Conservation (phyloP, 257 asterid genomes). For the Solanum neorickii region DNA sequence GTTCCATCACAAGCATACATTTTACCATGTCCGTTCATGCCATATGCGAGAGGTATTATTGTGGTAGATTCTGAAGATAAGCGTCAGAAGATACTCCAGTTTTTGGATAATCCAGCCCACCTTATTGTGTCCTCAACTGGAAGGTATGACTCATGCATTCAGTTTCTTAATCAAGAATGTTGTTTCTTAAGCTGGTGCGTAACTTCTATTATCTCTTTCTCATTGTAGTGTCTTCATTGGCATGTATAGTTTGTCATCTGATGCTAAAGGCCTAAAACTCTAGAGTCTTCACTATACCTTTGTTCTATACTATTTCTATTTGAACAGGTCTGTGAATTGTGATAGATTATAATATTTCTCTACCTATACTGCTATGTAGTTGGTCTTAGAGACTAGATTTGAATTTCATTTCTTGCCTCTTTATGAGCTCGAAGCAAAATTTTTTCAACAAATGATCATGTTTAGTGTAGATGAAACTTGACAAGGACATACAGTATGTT, state of each 20-base stretch:
- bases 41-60: conserved; percentile 37
- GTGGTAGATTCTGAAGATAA: conserved; percentile 23
- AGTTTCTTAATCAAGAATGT: neutral
- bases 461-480: neutral
- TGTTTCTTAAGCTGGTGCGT: neutral
- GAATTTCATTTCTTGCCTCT: neutral
- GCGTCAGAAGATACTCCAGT: conserved; percentile 21
- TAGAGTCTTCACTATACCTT: neutral
- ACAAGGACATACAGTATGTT: neutral
- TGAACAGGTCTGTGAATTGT: neutral
- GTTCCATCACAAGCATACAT: conserved; percentile 30
- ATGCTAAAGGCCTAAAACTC: neutral
- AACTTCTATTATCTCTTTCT: neutral
- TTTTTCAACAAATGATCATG: neutral
- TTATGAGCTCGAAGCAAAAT: neutral
- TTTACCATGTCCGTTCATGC: conserved; percentile 29
- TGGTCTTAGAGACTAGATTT: neutral
- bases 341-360: neutral
- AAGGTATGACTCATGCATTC: conserved; percentile 27
- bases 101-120: conserved; percentile 32
- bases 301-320: neutral
- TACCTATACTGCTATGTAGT: neutral
- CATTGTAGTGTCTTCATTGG: neutral
- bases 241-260: neutral
- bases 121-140: conserved; percentile 43